Conservation (phyloP, 2,329 filamentous ascomycete species). For the Paecilomyces dactylethromorphus region DNA sequence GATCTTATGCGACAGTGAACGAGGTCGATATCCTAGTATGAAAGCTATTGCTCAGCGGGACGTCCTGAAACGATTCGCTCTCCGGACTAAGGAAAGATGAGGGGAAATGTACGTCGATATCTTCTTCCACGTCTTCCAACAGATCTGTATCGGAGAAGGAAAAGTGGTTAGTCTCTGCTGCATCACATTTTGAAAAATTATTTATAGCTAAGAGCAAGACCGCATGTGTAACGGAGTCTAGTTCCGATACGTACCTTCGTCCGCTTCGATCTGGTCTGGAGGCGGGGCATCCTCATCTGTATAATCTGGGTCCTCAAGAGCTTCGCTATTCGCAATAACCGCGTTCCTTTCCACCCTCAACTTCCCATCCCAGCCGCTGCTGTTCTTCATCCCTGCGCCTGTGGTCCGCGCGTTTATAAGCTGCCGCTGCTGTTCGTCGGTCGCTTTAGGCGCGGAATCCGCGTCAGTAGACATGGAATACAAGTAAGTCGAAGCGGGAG, state of each 20-base stretch:
- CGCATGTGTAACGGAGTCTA: conserved; percentile 2
- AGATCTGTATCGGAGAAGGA: conserved; percentile 39
- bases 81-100: neutral
- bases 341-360: conserved; percentile 59
- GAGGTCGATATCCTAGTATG: conserved; percentile 68
- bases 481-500: neutral
- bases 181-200: neutral
- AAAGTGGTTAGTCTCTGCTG: neutral
- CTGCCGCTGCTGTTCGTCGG: neutral
- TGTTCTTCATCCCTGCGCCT: conserved; percentile 30
- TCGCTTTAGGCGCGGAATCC: neutral
- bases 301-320: conserved; percentile 76
- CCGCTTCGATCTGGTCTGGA: conserved; percentile 69
- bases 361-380: conserved; percentile 42
- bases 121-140: conserved; percentile 51
- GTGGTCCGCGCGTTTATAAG: neutral
- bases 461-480: conserved; percentile 6
- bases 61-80: neutral
- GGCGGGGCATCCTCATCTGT: conserved; percentile 64
- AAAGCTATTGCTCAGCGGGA: conserved; percentile 10
- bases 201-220: neutral
- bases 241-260: conserved; percentile 57
- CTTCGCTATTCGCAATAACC: conserved; percentile 69
- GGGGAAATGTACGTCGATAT: conserved; percentile 41
- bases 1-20: conserved; percentile 80